Evolutionary conservation across 306 rosid species (phyloP).

Genomic region (Castanea sativa): DNA sequence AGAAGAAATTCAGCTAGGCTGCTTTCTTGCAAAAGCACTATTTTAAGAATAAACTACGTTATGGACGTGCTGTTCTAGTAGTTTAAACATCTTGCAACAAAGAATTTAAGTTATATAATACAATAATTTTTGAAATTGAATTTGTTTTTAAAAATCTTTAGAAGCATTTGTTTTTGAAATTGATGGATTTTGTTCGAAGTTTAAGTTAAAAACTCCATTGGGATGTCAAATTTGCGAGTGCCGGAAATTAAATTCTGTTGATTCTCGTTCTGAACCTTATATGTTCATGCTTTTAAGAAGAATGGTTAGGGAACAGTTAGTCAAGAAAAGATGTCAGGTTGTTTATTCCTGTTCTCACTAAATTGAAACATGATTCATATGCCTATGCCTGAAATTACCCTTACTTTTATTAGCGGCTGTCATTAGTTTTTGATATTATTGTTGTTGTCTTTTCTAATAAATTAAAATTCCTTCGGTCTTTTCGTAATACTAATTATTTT

Average conservation of each 20-base stretch:
- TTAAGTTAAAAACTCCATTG: neutral
- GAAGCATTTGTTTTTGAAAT: neutral
- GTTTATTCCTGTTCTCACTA: neutral
- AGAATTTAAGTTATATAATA: neutral
- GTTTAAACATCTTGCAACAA: neutral
- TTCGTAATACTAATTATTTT: constrained; percentile 29
- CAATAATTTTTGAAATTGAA: neutral
- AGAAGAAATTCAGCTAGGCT: neutral
- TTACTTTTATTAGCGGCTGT: neutral
- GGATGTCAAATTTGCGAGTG: neutral
- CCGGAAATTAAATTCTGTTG: neutral
- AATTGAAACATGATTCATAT: neutral
- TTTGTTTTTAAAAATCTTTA: neutral
- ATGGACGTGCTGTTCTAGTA: neutral
- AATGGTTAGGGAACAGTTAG: neutral
- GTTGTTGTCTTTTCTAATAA: neutral
- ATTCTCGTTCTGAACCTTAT: neutral
- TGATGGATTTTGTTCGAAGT: neutral
- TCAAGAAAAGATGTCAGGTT: neutral
- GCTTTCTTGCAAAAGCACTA: neutral
- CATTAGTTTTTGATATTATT: neutral
- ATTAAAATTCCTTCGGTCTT: neutral
- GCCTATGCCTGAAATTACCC: neutral
- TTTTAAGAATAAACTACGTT: neutral
- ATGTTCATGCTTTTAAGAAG: neutral